Conservation (phyloP, 306 rosid genomes). For the Castanea sativa region DNA sequence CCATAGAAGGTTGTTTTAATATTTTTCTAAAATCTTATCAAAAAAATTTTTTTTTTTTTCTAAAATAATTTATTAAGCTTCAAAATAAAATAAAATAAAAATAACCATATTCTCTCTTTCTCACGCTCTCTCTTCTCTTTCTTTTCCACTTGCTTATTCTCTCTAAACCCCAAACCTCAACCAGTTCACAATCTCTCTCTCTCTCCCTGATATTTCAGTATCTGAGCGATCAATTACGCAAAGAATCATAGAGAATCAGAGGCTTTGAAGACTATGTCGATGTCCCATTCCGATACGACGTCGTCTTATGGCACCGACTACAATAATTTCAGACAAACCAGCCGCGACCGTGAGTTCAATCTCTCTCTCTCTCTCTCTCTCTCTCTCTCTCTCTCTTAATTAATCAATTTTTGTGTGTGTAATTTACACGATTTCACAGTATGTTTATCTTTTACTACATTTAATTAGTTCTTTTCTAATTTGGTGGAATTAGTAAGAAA, state of each 20-base stretch:
- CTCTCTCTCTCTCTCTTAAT: not conserved
- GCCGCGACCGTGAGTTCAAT: slow-evolving; percentile 47
- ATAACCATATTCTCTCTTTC: not conserved
- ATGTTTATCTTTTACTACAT: no score
- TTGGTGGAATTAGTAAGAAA: not conserved
- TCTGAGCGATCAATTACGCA: not conserved
- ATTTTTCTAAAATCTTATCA: no score
- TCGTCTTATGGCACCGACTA: slow-evolving; percentile 46
- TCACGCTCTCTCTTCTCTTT: no score
- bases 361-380: not conserved
- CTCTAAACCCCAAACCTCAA: not conserved
- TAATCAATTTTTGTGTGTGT: not conserved
- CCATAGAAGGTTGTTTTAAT: no score
- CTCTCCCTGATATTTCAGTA: not conserved
- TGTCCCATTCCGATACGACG: slow-evolving; percentile 48
- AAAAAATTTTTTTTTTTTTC: no score
- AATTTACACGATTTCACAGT: not conserved
- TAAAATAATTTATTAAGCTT: no score
- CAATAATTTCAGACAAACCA: slow-evolving; percentile 52
- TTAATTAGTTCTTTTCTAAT: not conserved
- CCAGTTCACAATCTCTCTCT: slow-evolving; percentile 9
- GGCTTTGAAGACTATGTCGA: slow-evolving; percentile 38
- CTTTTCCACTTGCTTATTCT: no score
- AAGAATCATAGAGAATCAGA: not conserved
- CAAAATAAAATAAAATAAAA: no score